Evolutionary conservation across 371 early-diverging fungal species (phyloP), one percentile per base, ranked within the genome.

Genomic region (Gilbertella persicaria): DNA sequence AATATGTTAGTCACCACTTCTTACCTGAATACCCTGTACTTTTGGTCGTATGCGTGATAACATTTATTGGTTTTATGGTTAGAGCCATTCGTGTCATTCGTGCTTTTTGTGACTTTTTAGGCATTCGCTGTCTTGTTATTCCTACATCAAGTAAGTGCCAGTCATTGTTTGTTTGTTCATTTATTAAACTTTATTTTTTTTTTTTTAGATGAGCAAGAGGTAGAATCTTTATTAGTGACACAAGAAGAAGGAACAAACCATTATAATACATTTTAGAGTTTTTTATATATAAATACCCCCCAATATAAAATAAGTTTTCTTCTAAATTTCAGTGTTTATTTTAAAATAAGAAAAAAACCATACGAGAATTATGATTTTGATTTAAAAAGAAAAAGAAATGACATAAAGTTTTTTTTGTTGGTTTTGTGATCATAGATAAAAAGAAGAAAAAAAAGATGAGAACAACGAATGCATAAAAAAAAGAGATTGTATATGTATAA

Each of bases 21-120:
- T 23, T 41, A 20, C 41, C 33, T 20, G 62, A 62, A 47, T 62
- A 62, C 39, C 8, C 33, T 17, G 19, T 53, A 33, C 40, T 58
- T 7, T 8, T 28, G 24, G 21, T 49, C 2, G 20, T 60, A 9
- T 38, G 45, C 21, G 6, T 21, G 36, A 83, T 84, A 53, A 84
- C 86, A 20, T 66, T 75, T 8, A 54, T 87, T 21, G 86, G 85
- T 23, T 95, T 92, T 67, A 55, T 80, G 61, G 82, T 89, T 61
- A 91, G 93, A 90, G 90, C 93, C 24, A 57, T 82, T 48, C 66
- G 80, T 46, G 91, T 95, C 53, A 92, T 94, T 51, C 79, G 89
- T 60, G 84, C 87, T 45, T 93, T 95, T 75, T 94, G 94, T 70
- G 73, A 76, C 16, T 84, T 84, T 60, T 71, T 95, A 48, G 84